Evolutionary conservation across 768 basidiomycete genomes (phyloP).

Genomic region (Hericium erinaceus): DNA sequence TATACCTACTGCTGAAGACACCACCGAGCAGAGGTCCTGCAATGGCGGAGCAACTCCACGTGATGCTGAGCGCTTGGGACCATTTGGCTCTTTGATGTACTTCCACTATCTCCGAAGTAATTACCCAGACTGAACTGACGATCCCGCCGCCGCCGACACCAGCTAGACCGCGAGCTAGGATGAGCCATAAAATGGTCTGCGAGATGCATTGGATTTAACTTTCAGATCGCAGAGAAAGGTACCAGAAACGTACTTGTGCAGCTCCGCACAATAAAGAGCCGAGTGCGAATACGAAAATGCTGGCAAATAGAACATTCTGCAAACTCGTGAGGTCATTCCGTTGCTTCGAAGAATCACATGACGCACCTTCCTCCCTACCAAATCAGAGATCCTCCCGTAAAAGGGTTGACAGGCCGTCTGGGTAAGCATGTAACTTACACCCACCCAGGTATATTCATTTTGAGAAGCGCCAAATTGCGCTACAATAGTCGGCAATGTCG

Average conservation of each 20-base stretch:
- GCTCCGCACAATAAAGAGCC: constrained; percentile 76
- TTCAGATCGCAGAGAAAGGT: constrained; percentile 6
- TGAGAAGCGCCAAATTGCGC: constrained; percentile 58
- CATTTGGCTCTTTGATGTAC: constrained; percentile 63
- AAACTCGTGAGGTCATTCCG: constrained; percentile 2
- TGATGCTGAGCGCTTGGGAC: constrained; percentile 78
- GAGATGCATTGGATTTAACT: neutral
- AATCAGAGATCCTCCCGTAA: constrained; percentile 72
- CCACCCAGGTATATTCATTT: constrained; percentile 79
- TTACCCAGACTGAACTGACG: constrained; percentile 78
- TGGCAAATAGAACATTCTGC: constrained; percentile 61
- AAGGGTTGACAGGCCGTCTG: constrained; percentile 82
- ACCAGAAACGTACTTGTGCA: constrained; percentile 42
- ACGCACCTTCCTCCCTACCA: constrained; percentile 68
- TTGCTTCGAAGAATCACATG: constrained; percentile 4
- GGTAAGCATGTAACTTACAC: constrained; percentile 76
- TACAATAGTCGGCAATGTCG: constrained; percentile 73
- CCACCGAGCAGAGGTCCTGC: constrained; percentile 82
- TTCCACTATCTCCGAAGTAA: constrained; percentile 78
- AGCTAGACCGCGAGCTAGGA: constrained; percentile 53
- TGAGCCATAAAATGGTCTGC: constrained; percentile 54
- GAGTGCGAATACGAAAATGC: constrained; percentile 65
- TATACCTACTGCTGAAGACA: constrained; percentile 59
- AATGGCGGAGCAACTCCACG: constrained; percentile 80
- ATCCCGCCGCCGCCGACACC: constrained; percentile 86